These are phyloP conservation scores for Apophysomyces elegans DNA, from an alignment of 371 early-diverging fungal genomes.

Conservation along the genomic window DNA sequence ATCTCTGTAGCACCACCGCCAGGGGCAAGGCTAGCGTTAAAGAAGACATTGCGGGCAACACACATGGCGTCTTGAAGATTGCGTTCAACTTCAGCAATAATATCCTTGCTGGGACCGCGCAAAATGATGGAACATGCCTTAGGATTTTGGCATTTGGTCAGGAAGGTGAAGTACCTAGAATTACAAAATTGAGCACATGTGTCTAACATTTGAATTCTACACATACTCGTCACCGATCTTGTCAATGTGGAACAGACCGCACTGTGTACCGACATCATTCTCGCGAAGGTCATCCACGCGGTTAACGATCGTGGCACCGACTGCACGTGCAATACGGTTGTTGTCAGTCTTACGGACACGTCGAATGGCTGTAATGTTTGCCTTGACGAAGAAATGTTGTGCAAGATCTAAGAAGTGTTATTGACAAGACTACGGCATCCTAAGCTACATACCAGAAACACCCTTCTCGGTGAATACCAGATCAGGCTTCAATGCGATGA, in stretches of 20 bases:
- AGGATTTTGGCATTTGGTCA: conserved; percentile 95
- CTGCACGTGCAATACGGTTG: conserved; percentile 98
- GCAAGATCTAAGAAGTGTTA: conserved; percentile 76
- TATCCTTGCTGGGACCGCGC: conserved; percentile 99
- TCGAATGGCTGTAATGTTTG: conserved; percentile 98
- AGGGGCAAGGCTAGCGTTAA: conserved; percentile 91
- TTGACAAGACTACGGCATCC: conserved; percentile 13
- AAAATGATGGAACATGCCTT: conserved; percentile 99
- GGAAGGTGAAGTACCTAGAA: conserved; percentile 86
- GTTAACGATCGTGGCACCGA: conserved; percentile 98
- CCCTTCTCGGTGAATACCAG: conserved; percentile 99
- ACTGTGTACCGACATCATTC: conserved; percentile 93
- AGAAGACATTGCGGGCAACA: conserved; percentile 98
- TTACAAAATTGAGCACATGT: not conserved
- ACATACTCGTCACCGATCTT: conserved; percentile 98
- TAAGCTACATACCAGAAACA: conserved; percentile 76
- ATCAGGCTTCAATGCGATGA: conserved; percentile 97
- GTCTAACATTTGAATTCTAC: conserved; percentile 19
- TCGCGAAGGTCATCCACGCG: conserved; percentile 97
- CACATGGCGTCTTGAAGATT: conserved; percentile 99
- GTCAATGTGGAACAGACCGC: conserved; percentile 95
- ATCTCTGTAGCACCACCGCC: conserved; percentile 99
- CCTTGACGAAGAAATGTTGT: conserved; percentile 97
- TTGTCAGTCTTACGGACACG: conserved; percentile 99
- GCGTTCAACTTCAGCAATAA: conserved; percentile 99